These are phyloP conservation scores for Penicillium fimorum DNA, from an alignment of 495 filamentous ascomycete genomes.

Conservation along the genomic window DNA sequence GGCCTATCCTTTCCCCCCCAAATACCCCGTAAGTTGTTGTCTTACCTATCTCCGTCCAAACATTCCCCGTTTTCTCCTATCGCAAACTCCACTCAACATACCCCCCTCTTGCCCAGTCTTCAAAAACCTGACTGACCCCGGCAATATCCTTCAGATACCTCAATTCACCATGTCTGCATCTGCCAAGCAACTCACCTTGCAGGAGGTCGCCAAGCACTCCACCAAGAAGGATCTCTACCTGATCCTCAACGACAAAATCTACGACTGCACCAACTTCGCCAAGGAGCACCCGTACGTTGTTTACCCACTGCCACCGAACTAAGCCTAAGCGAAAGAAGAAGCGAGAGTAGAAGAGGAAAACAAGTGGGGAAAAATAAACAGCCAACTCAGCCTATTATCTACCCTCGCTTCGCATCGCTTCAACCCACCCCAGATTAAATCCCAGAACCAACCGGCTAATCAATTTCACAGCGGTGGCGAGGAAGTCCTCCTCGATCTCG, in stretches of 20 bases:
- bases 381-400: neutral
- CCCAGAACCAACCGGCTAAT: slow-evolving; percentile 7
- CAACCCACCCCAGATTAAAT: neutral
- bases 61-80: slow-evolving; percentile 13
- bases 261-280: slow-evolving; percentile 82
- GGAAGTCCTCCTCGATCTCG: slow-evolving; percentile 96
- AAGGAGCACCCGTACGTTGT: slow-evolving; percentile 97
- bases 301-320: neutral
- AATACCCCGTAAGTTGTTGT: neutral
- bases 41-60: neutral
- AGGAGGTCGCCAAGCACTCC: slow-evolving; percentile 82
- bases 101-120: slow-evolving; percentile 5
- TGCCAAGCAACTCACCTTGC: slow-evolving; percentile 73
- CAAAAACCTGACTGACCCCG: neutral
- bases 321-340: neutral
- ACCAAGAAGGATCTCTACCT: slow-evolving; percentile 94
- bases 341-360: neutral
- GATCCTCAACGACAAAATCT: slow-evolving; percentile 95
- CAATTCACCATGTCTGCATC: slow-evolving; percentile 59
- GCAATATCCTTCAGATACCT: slow-evolving; percentile 4
- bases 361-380: neutral
- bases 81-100: slow-evolving; percentile 6
- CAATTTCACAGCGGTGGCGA: slow-evolving; percentile 76
- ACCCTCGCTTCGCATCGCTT: neutral
- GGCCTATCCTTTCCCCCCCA: slow-evolving; percentile 1